Evolutionary conservation across 1,284 basidiomycete species (phyloP).

Genomic region (Austroboletus rostrupii): DNA sequence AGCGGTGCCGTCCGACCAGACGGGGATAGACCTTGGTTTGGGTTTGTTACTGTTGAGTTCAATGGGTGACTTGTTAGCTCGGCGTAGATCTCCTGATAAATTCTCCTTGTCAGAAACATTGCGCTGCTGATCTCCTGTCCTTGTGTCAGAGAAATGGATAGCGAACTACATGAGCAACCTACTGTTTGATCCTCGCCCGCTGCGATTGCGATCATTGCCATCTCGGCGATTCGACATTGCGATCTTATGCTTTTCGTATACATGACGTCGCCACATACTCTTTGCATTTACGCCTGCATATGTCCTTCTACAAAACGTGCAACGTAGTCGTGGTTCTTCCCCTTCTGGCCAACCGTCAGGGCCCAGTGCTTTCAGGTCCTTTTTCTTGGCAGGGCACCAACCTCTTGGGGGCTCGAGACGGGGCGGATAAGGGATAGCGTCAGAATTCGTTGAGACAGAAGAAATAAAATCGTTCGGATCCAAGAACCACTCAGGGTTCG

Average conservation of each 20-base stretch:
- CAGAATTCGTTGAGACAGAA: conserved; percentile 41
- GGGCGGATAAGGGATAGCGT: conserved; percentile 62
- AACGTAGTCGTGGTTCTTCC: conserved; percentile 69
- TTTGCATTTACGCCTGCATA: conserved; percentile 82
- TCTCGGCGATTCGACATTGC: conserved; percentile 80
- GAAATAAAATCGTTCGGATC: conserved; percentile 61
- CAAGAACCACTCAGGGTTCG: conserved; percentile 74
- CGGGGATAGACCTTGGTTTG: conserved; percentile 22
- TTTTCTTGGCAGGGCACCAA: conserved; percentile 77
- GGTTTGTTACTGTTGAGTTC: conserved; percentile 16
- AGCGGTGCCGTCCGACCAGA: conserved; percentile 13
- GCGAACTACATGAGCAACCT: conserved; percentile 22
- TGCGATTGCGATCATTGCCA: conserved; percentile 54
- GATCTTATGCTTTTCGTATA: conserved; percentile 82
- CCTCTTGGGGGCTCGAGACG: conserved; percentile 74
- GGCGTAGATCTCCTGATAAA: conserved; percentile 30
- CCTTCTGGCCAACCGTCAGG: conserved; percentile 69
- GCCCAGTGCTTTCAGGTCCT: conserved; percentile 61
- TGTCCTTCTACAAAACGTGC: conserved; percentile 74
- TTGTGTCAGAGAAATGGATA: conserved; percentile 11
- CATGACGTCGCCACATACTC: conserved; percentile 83
- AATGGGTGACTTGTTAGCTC: conserved; percentile 21
- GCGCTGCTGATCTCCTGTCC: conserved; percentile 33
- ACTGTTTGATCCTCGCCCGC: conserved; percentile 59
- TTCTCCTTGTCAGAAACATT: conserved; percentile 31